Conservation (phyloP, 192 early-diverging fungal genomes). For the Coemansia sp. region DNA sequence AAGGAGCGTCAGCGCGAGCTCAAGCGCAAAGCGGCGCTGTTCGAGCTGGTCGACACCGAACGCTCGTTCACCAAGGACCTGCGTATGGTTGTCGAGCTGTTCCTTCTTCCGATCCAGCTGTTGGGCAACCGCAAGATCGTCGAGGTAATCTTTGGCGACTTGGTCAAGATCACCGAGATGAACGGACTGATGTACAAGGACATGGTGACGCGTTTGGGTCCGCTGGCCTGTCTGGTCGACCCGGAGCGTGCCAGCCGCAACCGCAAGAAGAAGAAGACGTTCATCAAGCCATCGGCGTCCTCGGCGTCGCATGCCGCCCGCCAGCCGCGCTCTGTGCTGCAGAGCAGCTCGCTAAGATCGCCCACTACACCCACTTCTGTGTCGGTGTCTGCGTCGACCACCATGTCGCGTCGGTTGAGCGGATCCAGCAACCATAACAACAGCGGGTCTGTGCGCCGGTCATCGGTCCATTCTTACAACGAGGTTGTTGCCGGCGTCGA, state of each 20-base stretch:
- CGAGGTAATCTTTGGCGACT: constrained; percentile 53
- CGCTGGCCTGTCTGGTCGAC: constrained; percentile 43
- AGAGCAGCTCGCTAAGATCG: constrained; percentile 40
- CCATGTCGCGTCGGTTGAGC: constrained; percentile 45
- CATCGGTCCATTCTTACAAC: constrained; percentile 31
- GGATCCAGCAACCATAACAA: constrained; percentile 12
- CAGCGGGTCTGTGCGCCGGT: constrained; percentile 16
- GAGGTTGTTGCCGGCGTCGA: constrained; percentile 14
- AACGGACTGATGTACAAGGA: constrained; percentile 53
- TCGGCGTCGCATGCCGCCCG: constrained; percentile 16
- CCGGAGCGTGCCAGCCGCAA: constrained; percentile 47
- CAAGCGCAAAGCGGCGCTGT: constrained; percentile 53
- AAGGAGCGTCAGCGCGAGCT: constrained; percentile 42
- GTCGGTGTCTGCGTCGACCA: constrained; percentile 27
- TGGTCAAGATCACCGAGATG: constrained; percentile 56
- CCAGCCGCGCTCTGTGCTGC: constrained; percentile 36
- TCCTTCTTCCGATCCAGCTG: constrained; percentile 47
- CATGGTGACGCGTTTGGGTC: constrained; percentile 46
- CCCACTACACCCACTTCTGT: constrained; percentile 31
- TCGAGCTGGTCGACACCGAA: constrained; percentile 51
- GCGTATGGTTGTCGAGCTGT: constrained; percentile 55
- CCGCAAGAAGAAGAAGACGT: constrained; percentile 43
- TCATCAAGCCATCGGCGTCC: constrained; percentile 11
- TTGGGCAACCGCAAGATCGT: constrained; percentile 53
- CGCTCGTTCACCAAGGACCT: constrained; percentile 48